Conservation (phyloP, 2,329 filamentous ascomycete genomes). For the Diplodia sapinea region DNA sequence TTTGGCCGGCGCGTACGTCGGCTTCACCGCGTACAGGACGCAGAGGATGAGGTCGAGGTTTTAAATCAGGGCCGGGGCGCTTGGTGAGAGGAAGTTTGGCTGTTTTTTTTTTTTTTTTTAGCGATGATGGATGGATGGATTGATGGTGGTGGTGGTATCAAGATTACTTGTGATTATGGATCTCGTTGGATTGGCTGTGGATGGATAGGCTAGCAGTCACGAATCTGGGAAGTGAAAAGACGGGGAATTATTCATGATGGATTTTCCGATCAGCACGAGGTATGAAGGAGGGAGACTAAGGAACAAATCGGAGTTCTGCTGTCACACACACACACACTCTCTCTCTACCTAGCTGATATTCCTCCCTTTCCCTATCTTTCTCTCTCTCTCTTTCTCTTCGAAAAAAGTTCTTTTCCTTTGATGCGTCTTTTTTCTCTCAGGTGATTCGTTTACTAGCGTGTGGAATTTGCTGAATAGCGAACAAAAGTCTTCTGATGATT, state of each 20-base stretch:
- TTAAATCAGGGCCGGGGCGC: slow-evolving; percentile 34
- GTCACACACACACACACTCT: background rate
- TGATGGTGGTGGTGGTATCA: background rate
- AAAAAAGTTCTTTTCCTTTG: background rate
- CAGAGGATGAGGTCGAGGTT: slow-evolving; percentile 58
- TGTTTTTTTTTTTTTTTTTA: no score
- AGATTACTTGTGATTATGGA: background rate
- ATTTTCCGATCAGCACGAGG: background rate
- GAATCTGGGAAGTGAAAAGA: background rate
- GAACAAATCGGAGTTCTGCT: background rate
- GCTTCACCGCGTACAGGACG: slow-evolving; percentile 81
- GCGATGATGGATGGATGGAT: background rate
- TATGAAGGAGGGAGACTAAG: background rate
- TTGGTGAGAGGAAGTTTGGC: background rate
- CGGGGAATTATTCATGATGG: background rate
- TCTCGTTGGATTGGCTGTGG: background rate
- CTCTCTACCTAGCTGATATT: background rate
- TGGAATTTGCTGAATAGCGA: no score
- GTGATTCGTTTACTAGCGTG: no score
- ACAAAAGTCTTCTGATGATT: no score
- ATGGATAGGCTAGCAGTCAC: background rate
- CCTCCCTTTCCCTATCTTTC: no score
- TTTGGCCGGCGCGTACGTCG: slow-evolving; percentile 77
- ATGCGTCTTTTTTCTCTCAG: background rate
- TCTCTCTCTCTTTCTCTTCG: background rate